Evolutionary conservation across 2,329 filamentous ascomycete species (phyloP), one percentile per base, ranked within the genome.

Genomic region (Harringtonia aguacate): DNA sequence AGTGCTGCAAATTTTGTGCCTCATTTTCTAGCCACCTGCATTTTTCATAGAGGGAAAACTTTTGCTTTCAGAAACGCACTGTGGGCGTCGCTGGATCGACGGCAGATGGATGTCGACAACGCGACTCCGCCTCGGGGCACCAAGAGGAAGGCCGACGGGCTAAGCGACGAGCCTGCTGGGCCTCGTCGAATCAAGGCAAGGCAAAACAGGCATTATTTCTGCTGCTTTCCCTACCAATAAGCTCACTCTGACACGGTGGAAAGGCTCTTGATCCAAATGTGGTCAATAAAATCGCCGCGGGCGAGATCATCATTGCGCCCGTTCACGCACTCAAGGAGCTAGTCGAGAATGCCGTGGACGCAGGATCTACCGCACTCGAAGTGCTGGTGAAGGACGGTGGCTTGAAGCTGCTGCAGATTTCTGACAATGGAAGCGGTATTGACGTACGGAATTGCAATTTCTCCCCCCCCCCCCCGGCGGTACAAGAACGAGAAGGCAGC

Each of bases 281-380:
- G 20, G 85, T 98, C 52, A 98, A 97, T 70, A 98, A 97, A 62
- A 98, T 98, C 53, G 92, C 92, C 1, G 92, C 92, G 0, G 92
- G 92, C 18, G 92, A 98, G 62, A 98, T 98, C 55, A 98, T 98
- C 48, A 88, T 98, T 39, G 90, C 92, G 3, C 94, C 92, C 0
- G 88, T 95, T 24, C 87, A 98, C 62, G 92, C 94, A 4, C 65
- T 98, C 46, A 98, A 98, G 63, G 92, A 98, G 61, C 69, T 98
- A 40, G 88, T 98, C 13, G 92, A 98, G 61, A 98, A 98, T 56
- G 84, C 92, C 4, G 88, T 98, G 15, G 94, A 98, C 64, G 92
- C 94, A n/a, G 90, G 92, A 6, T 86, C 92, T 4, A 97, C 92
- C 0, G 79, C 83, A 3, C 68, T 98, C 37, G 92, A 98, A 58